Evolutionary conservation across 1,139 yeast genomes (phyloP), one percentile per base, ranked within the genome.

Genomic region (Suhomyces ambrosiae): DNA sequence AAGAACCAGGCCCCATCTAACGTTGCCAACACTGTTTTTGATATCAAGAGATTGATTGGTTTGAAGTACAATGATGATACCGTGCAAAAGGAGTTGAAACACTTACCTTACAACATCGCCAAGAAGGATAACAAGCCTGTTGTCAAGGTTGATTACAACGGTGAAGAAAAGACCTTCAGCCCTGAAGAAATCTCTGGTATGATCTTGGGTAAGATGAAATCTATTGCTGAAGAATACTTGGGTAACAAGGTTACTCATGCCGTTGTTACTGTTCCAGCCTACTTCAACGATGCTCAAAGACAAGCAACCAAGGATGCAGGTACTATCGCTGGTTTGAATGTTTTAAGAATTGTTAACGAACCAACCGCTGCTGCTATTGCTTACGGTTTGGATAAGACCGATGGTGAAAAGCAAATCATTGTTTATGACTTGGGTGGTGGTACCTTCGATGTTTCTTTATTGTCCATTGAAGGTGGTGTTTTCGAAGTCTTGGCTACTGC

Each of bases 321-420:
- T 74, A 78, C 87, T 45, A 90, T 90, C 75, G 95, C 97, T 32
- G 97, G 97, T 54, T 79, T 90, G 61, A 88, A 86, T 58, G 95
- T 90, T 43, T 78, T 89, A 61, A 85, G 97, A 74, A 89, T 90
- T 61, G 95, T 90, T 53, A 90, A 90, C 66, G 97, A 90, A 75
- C 97, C 97, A 48, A 90, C 97, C 40, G 97, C 97, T 35, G 97
- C 97, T 46, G 97, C 97, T 42, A 88, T 90, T 65, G 97, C 97
- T 46, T 90, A 90, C 70, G 97, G 97, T 53, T 79, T 90, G 57
- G 97, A 90, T 71, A 85, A 86, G 68, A 76, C 85, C 49, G 68
- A 66, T 40, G 66, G 64, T 35, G 77, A 71, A 59, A 71, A 67
- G 54, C 75, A 71, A 59, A 71, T 72, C 45, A 64, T 71, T 57